Evolutionary conservation across 2,329 filamentous ascomycete genomes (phyloP).

Genomic region (Neofusicoccum sp.): DNA sequence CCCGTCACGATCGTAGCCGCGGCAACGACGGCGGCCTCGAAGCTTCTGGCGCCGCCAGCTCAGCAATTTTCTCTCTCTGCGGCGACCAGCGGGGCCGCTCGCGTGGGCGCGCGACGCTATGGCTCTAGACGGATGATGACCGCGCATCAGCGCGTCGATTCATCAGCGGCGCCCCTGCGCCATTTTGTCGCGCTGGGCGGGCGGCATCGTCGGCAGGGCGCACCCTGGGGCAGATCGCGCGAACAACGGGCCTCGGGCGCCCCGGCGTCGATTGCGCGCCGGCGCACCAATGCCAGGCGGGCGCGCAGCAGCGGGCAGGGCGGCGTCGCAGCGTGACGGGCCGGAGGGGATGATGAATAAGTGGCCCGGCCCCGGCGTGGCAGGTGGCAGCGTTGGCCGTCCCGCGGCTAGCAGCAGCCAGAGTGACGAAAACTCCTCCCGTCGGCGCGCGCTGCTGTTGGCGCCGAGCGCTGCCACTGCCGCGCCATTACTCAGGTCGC

Average conservation of each 20-base stretch:
- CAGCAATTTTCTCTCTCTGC: neutral
- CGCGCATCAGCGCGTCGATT: constrained; percentile 6
- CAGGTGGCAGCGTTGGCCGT: no score
- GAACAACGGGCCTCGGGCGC: constrained; percentile 3
- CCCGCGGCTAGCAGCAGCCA: neutral
- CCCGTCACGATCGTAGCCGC: neutral
- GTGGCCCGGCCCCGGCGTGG: neutral
- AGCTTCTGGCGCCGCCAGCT: constrained; percentile 6
- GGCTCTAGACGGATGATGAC: neutral
- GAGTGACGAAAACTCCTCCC: constrained; percentile 2
- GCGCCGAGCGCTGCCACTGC: neutral
- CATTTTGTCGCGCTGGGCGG: constrained; percentile 10
- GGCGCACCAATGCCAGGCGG: constrained; percentile 4
- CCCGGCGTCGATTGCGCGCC: constrained; percentile 10
- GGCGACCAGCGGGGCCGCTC: neutral
- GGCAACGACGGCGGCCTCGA: neutral
- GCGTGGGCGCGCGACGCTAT: neutral
- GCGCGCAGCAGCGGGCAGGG: neutral
- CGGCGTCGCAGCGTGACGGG: neutral
- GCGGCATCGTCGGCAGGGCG: neutral
- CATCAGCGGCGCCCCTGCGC: constrained; percentile 15
- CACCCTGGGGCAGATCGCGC: constrained; percentile 9
- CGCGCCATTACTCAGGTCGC: constrained; percentile 4
- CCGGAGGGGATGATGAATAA: constrained; percentile 1
- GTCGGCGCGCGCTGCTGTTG: no score